phyloP scores from a whole-genome alignment of 306 rosid genomes.

The Prinsepia uniflora region DNA sequence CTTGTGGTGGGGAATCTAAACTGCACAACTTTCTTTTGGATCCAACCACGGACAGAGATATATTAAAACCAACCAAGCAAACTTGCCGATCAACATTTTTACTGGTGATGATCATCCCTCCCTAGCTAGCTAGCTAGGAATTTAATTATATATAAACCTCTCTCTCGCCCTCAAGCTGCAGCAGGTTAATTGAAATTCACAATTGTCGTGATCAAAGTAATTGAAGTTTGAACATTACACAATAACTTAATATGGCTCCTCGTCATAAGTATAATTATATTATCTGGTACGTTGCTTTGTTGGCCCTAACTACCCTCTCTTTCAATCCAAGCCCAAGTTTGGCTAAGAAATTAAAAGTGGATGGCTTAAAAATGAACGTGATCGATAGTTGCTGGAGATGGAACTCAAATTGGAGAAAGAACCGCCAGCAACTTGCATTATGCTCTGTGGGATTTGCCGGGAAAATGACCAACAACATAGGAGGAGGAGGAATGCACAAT shows the following conservation, averaged over 20 bases:
- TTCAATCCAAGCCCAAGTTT: background rate
- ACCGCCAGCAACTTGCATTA: constrained; percentile 33
- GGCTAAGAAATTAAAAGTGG: background rate
- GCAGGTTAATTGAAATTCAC: too few species aligned
- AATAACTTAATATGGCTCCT: background rate
- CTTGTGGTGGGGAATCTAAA: too few species aligned
- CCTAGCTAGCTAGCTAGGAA: too few species aligned
- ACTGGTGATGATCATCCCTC: too few species aligned
- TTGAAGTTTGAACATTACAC: too few species aligned
- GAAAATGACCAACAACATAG: constrained; percentile 41
- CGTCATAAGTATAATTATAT: background rate
- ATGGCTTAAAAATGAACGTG: constrained; percentile 20
- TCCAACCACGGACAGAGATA: too few species aligned
- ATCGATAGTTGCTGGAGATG: constrained; percentile 46
- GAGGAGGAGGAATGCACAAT: background rate
- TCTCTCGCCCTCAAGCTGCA: background rate
- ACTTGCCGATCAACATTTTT: background rate
- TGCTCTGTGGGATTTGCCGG: constrained; percentile 44
- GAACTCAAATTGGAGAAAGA: constrained; percentile 37
- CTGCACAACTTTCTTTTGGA: too few species aligned
- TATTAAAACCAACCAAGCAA: background rate
- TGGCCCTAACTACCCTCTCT: background rate
- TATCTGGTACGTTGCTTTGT: background rate
- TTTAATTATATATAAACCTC: background rate
- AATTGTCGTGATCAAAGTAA: too few species aligned